Conservation (phyloP, 1,139 yeast genomes). For the Meyerozyma smithsonii region DNA sequence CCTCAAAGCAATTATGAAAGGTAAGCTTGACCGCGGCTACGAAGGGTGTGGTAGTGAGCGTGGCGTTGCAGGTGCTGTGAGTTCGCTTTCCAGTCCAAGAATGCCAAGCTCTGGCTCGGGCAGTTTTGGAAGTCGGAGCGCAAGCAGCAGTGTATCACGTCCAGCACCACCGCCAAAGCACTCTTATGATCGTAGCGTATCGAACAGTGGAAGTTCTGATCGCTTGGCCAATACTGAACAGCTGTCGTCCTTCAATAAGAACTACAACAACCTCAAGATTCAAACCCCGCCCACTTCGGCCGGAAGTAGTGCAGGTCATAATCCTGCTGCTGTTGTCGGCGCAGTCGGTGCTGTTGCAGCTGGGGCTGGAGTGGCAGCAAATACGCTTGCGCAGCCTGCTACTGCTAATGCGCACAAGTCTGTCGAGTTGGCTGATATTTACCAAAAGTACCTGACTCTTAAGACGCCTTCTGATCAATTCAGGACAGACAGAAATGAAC, state of each 20-base stretch:
- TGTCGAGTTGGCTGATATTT: slow-evolving; percentile 41
- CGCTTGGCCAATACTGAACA: slow-evolving; percentile 17
- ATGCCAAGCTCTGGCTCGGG: slow-evolving; percentile 4
- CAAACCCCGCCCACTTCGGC: not conserved
- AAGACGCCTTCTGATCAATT: slow-evolving; percentile 42
- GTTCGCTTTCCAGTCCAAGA: slow-evolving; percentile 28
- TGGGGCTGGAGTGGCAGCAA: not conserved
- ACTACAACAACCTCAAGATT: slow-evolving; percentile 11
- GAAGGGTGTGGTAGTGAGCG: slow-evolving; percentile 76
- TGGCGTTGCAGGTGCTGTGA: slow-evolving; percentile 57
- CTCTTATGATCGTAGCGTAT: slow-evolving; percentile 4
- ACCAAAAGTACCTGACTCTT: slow-evolving; percentile 40
- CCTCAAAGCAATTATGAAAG: slow-evolving; percentile 58
- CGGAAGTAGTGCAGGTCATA: not conserved
- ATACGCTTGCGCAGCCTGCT: slow-evolving; percentile 3
- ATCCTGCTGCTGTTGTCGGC: slow-evolving; percentile 4
- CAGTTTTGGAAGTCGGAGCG: not conserved
- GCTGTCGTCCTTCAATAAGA: slow-evolving; percentile 4
- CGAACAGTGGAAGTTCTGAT: slow-evolving; percentile 12
- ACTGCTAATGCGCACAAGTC: slow-evolving; percentile 25
- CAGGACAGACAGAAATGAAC: slow-evolving; percentile 22
- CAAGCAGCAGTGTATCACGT: slow-evolving; percentile 2
- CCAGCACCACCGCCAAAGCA: slow-evolving; percentile 1
- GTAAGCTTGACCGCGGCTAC: slow-evolving; percentile 69
- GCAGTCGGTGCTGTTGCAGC: slow-evolving; percentile 5